Evolutionary conservation across 768 basidiomycete genomes (phyloP).

Genomic region (Nidula microcarpa): DNA sequence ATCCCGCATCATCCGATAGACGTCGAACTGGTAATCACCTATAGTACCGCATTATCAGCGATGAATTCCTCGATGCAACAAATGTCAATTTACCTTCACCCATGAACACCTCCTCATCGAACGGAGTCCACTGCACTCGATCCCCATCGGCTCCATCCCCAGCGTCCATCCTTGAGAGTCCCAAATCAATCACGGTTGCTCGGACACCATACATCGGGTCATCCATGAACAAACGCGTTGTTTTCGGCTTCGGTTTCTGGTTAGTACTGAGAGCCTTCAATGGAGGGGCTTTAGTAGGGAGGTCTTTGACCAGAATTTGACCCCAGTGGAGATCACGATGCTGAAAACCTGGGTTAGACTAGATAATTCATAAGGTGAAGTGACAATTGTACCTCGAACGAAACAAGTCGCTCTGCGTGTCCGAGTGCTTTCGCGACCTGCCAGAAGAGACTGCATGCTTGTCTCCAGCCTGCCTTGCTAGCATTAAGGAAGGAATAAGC

Average conservation of each 20-base stretch:
- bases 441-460: constrained; percentile 89
- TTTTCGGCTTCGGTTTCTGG: constrained; percentile 16
- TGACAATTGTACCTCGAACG: constrained; percentile 73
- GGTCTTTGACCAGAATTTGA: constrained; percentile 80
- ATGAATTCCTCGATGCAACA: constrained; percentile 3
- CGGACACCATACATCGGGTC: constrained; percentile 61
- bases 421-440: constrained; percentile 79
- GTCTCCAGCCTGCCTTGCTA: constrained; percentile 69
- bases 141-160: constrained; percentile 41
- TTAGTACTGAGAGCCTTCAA: constrained; percentile 33
- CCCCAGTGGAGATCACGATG: constrained; percentile 99
- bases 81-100: constrained; percentile 63
- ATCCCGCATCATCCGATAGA: constrained; percentile 85
- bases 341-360: constrained; percentile 34
- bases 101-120: constrained; percentile 89
- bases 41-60: not conserved
- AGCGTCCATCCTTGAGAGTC: constrained; percentile 81
- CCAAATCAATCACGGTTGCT: constrained; percentile 91
- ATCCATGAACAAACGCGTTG: constrained; percentile 54
- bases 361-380: not conserved
- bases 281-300: constrained; percentile 23
- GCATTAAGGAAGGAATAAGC: constrained; percentile 64
- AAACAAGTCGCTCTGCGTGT: constrained; percentile 73
- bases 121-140: constrained; percentile 68
- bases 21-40: constrained; percentile 93